phyloP scores from a whole-genome alignment of 441 rosid species.

The Gossypium davidsonii region DNA sequence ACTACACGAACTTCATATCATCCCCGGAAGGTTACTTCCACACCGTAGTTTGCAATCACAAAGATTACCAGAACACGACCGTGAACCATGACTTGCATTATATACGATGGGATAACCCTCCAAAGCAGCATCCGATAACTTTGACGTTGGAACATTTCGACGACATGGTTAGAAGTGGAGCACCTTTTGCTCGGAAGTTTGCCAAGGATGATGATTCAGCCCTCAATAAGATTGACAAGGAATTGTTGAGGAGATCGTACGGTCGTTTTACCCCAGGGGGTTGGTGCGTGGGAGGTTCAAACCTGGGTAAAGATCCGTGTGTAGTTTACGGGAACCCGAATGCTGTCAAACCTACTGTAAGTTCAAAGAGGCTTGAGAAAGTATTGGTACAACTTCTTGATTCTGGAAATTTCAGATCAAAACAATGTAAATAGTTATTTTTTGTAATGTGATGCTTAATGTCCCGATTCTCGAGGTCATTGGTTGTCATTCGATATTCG shows the following conservation, averaged over 20 bases:
- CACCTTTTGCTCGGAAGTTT: constrained; percentile 72
- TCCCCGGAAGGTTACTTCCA: constrained; percentile 83
- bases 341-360: constrained; percentile 53
- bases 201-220: constrained; percentile 37
- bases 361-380: constrained; percentile 64
- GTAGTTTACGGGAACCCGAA: constrained; percentile 33
- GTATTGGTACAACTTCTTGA: constrained; percentile 56
- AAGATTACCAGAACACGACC: constrained; percentile 75
- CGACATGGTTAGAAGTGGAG: constrained; percentile 71
- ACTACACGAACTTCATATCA: constrained; percentile 68
- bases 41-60: constrained; percentile 77
- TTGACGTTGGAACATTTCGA: constrained; percentile 46
- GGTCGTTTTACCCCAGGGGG: constrained; percentile 47
- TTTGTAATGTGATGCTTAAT: neutral
- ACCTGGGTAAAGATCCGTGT: constrained; percentile 42
- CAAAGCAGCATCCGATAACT: constrained; percentile 51
- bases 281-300: constrained; percentile 44
- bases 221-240: constrained; percentile 53
- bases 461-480: too few species aligned
- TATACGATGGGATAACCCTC: constrained; percentile 68
- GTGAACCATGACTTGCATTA: constrained; percentile 73
- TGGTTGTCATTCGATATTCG: neutral
- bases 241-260: constrained; percentile 39
- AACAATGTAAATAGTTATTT: constrained; percentile 59
- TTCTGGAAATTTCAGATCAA: constrained; percentile 52